Percentiles rank a stretch among this genome's conserved stretches.
Evolutionary conservation across 108 stramenopile species (phyloP).

Genomic region (Conticribra guillardii): DNA sequence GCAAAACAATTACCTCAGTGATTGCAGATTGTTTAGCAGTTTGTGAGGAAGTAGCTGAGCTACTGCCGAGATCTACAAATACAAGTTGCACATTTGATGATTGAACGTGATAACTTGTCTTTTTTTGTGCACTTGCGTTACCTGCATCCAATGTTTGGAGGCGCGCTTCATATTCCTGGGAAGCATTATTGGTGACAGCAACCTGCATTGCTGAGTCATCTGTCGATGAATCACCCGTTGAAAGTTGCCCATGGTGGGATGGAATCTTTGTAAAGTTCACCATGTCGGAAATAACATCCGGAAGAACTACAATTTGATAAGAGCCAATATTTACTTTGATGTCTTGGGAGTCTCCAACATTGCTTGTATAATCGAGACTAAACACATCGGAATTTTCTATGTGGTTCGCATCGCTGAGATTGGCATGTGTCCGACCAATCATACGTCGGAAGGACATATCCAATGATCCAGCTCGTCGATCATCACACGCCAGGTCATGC

Average conservation of each 20-base stretch:
- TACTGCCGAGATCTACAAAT: slow-evolving; percentile 49
- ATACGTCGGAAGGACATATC: slow-evolving; percentile 62
- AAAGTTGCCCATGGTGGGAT: background rate
- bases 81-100: slow-evolving; percentile 48
- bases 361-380: slow-evolving; percentile 55
- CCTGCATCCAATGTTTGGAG: slow-evolving; percentile 8
- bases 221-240: background rate
- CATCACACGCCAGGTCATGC: slow-evolving; percentile 73
- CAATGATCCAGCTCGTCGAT: slow-evolving; percentile 48
- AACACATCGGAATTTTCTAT: slow-evolving; percentile 51
- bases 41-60: slow-evolving; percentile 25
- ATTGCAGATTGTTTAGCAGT: slow-evolving; percentile 28
- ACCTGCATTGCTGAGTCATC: slow-evolving; percentile 5
- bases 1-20: slow-evolving; percentile 72
- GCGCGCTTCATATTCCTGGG: slow-evolving; percentile 39
- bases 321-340: slow-evolving; percentile 74
- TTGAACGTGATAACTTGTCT: slow-evolving; percentile 39
- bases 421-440: slow-evolving; percentile 47
- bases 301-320: slow-evolving; percentile 75
- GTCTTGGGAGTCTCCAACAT: slow-evolving; percentile 34
- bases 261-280: slow-evolving; percentile 55
- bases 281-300: slow-evolving; percentile 77
- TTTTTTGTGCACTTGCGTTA: slow-evolving; percentile 14
- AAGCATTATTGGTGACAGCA: slow-evolving; percentile 27
- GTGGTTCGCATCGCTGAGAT: no score